These are phyloP conservation scores for Pseudogymnoascus verrucosus DNA, from an alignment of 2,329 filamentous ascomycete genomes.

Conservation along the genomic window DNA sequence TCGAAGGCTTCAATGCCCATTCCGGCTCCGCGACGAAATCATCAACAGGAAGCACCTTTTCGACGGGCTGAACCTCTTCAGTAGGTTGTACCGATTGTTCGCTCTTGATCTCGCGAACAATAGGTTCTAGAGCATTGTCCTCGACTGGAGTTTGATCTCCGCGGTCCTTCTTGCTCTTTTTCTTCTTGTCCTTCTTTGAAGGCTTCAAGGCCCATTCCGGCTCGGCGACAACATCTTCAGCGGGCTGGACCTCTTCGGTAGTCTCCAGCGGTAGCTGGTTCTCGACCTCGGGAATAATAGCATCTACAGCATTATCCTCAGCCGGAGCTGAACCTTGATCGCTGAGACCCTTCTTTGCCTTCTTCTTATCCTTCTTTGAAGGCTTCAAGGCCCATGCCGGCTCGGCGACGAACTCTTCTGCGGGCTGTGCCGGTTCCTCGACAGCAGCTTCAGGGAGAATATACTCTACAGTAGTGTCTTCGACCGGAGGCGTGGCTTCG, in stretches of 20 bases:
- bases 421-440: not conserved
- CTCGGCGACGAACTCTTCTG: not conserved
- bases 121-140: not conserved
- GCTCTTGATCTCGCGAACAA: not conserved
- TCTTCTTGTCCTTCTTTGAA: conserved; percentile 34
- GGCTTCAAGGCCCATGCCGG: not conserved
- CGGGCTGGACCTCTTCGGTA: not conserved
- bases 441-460: not conserved
- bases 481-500: not conserved
- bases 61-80: not conserved
- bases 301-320: not conserved
- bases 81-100: not conserved
- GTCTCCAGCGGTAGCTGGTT: too few species aligned
- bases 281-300: not conserved
- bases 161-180: conserved; percentile 4
- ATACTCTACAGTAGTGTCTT: not conserved
- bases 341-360: conserved; percentile 17
- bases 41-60: not conserved
- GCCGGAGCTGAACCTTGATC: not conserved
- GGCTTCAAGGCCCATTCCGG: not conserved
- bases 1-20: conserved; percentile 16
- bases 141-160: not conserved
- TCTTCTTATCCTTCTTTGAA: conserved; percentile 28
- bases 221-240: not conserved
- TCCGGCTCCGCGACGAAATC: not conserved